Evolutionary conservation across 768 basidiomycete genomes (phyloP), one percentile per base, ranked within the genome.

Genomic region (Lentinus brumalis): DNA sequence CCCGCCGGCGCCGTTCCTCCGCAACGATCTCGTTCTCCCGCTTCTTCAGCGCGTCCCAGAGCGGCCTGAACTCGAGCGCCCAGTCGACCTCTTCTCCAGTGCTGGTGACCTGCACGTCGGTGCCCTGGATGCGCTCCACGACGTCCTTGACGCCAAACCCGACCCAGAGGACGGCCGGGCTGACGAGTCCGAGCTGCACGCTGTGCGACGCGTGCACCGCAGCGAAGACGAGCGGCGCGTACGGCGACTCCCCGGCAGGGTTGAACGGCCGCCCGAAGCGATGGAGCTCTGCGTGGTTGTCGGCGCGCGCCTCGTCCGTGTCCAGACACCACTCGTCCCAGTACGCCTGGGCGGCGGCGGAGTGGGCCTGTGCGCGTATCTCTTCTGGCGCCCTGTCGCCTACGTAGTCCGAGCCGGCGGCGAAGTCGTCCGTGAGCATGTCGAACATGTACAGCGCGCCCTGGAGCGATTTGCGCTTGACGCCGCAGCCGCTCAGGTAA

Each of bases 401-500:
- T 14, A 55, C 16, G 26, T 49, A 55, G 26, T 18, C 9, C 16
- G 26, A 5, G 11, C 16, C 16, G 18, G 21, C 6, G 47, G 44
- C 35, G 53, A 39, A 42, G 15, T 30, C n/a, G 41, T 60, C 53
- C 32, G 46, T 40, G 46, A 60, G 32, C 26, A 30, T 18, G 35
- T 60, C 59, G 15, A 49, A 47, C 31, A 55, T 38, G 53, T 18
- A 55, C 16, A 60, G 46, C 14, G 59, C 59, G 53, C 59, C 53
- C 41, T 60, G 45, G 18, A 26, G 10, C 18, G 21, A 41, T n/a
- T 39, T 1, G 6, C 41, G 44, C 5, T 15, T 9, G 15, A n/a
- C 11, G 8, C 59, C 59, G 26, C 46, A 60, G 15, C 59, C 59
- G 39, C 53, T 60, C 18, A 60, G 41, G 50, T 60, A 60, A 11